phyloP scores from a whole-genome alignment of 495 filamentous ascomycete species.

The Aspergillus campestris region DNA sequence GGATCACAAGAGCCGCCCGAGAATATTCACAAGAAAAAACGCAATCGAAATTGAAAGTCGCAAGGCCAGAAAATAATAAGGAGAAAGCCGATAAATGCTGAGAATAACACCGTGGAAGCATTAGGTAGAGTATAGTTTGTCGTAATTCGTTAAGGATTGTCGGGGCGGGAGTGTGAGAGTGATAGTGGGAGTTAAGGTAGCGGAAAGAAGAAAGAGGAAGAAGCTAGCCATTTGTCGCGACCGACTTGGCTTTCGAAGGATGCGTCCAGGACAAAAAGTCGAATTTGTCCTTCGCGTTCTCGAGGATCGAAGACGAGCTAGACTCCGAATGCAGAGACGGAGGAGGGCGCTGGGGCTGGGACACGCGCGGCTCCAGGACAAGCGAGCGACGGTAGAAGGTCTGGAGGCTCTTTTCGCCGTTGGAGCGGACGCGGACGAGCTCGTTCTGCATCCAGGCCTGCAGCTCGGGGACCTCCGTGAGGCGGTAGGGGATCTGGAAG shows the following conservation, averaged over 20 bases:
- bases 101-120: no score
- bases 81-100: no score
- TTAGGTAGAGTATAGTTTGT: no score
- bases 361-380: conserved; percentile 75
- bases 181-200: conserved; percentile 9
- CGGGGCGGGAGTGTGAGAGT: conserved; percentile 3
- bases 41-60: no score
- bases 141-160: conserved; percentile 9
- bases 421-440: conserved; percentile 69
- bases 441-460: conserved; percentile 90
- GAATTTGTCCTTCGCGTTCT: conserved; percentile 48
- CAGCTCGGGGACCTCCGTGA: conserved; percentile 78
- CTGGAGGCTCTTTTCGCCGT: conserved; percentile 71
- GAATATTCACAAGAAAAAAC: no score
- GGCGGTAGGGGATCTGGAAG: conserved; percentile 91
- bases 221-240: conserved; percentile 35
- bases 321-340: conserved; percentile 24
- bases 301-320: conserved; percentile 39
- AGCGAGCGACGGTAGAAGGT: conserved; percentile 78
- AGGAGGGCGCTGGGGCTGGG: conserved; percentile 10
- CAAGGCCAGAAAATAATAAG: no score
- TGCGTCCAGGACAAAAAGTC: conserved; percentile 50
- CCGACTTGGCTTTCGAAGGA: conserved; percentile 39
- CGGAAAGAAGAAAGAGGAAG: conserved; percentile 3
- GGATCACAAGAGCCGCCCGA: no score